phyloP scores from a whole-genome alignment of 257 asterid species.

The Dorcoceras hygrometricum region DNA sequence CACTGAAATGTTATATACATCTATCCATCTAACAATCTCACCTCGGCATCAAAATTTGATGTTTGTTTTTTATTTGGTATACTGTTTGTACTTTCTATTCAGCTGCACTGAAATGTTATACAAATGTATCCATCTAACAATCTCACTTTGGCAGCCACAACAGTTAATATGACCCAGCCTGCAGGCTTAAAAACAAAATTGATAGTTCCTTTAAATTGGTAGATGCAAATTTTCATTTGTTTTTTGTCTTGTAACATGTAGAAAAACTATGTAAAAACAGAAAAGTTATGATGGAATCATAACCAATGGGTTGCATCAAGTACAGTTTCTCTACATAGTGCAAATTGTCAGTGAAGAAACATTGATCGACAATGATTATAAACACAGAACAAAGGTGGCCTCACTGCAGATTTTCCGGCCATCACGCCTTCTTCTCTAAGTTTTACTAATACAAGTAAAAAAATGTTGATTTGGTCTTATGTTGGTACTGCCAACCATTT shows the following conservation, averaged over 20 bases:
- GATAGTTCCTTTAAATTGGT: background rate
- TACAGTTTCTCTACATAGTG: background rate
- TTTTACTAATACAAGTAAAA: too few species aligned
- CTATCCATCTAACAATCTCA: background rate
- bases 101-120: background rate
- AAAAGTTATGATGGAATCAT: background rate
- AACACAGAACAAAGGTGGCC: too few species aligned
- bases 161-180: background rate
- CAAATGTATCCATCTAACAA: background rate
- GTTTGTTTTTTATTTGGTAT: slow-evolving; percentile 8
- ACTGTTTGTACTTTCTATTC: slow-evolving; percentile 20
- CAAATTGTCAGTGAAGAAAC: background rate
- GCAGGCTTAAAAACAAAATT: background rate
- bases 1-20: background rate
- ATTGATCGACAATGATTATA: too few species aligned
- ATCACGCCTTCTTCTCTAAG: too few species aligned
- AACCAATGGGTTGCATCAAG: background rate
- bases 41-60: slow-evolving; percentile 4
- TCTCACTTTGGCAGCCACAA: background rate
- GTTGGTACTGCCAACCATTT: too few species aligned
- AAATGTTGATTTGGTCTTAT: too few species aligned
- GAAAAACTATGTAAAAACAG: background rate
- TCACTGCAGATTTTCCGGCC: too few species aligned
- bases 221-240: background rate
- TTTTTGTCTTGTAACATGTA: background rate